Conservation (phyloP, 768 basidiomycete species). For the Rhodotorula taiwanensis region DNA sequence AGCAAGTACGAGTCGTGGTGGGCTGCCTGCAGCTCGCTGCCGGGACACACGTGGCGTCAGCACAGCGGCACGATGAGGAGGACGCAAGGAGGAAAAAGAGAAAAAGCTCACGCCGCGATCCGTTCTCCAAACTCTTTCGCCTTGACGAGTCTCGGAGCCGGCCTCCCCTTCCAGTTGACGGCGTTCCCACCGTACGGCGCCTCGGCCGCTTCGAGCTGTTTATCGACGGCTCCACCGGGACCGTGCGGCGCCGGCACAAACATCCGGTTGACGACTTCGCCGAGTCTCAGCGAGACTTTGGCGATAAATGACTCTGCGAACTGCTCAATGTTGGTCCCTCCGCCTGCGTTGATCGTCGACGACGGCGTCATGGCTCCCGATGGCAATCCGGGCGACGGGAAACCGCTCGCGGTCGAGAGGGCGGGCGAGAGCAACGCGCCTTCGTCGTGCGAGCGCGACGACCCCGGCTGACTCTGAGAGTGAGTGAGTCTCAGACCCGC, state of each 20-base stretch:
- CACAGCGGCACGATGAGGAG: background rate
- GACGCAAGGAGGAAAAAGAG: too few species aligned
- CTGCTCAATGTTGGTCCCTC: slow-evolving; percentile 3
- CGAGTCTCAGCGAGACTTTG: slow-evolving; percentile 29
- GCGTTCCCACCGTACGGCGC: slow-evolving; percentile 7
- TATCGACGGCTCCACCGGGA: slow-evolving; percentile 3
- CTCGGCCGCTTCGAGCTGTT: slow-evolving; percentile 4
- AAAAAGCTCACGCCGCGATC: slow-evolving; percentile 24
- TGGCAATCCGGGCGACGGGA: too few species aligned
- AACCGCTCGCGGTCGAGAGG: too few species aligned
- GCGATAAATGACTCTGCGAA: slow-evolving; percentile 35
- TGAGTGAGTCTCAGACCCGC: slow-evolving; percentile 3
- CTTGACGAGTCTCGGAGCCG: slow-evolving; percentile 25
- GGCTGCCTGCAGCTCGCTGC: slow-evolving; percentile 37
- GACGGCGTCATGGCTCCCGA: too few species aligned
- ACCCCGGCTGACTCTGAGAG: slow-evolving; percentile 24
- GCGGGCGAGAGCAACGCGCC: too few species aligned
- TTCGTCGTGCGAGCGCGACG: slow-evolving; percentile 1
- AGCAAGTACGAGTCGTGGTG: slow-evolving; percentile 40
- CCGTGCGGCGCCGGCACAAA: slow-evolving; percentile 21
- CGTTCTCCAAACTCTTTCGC: slow-evolving; percentile 32
- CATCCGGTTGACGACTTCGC: slow-evolving; percentile 37
- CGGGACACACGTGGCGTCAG: too few species aligned
- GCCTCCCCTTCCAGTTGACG: slow-evolving; percentile 20
- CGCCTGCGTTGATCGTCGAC: background rate